A percentile compares a stretch with the other conserved stretches of the same genome.
phyloP scores from a whole-genome alignment of 352 stramenopile genomes.

The Pythium biforme region DNA sequence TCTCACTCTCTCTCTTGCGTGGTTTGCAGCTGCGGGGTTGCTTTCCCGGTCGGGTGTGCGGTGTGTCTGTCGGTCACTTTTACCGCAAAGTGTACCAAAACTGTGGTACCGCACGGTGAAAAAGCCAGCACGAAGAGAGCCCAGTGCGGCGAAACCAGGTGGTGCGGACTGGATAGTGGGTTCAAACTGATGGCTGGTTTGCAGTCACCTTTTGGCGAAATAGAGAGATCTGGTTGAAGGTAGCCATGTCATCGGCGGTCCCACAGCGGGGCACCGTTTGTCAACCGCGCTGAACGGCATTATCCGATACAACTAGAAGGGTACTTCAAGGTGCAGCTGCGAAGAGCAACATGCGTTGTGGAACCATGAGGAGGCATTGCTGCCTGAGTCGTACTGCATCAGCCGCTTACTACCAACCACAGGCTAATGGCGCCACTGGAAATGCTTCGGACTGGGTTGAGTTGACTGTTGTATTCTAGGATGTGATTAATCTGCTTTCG shows the following conservation, averaged over 20 bases:
- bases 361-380: too few species aligned
- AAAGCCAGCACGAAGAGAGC: constrained; percentile 14
- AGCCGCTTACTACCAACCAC: too few species aligned
- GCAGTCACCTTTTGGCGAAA: constrained; percentile 2
- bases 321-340: too few species aligned
- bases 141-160: constrained; percentile 10
- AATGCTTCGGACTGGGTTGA: too few species aligned
- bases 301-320: too few species aligned
- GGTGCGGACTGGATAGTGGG: not conserved
- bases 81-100: constrained; percentile 6
- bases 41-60: not conserved
- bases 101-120: not conserved
- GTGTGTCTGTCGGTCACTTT: constrained; percentile 12
- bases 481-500: constrained; percentile 3
- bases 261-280: too few species aligned
- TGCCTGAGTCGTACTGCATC: too few species aligned
- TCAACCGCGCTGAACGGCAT: too few species aligned
- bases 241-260: not conserved
- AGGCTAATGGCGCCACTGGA: too few species aligned
- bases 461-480: not conserved
- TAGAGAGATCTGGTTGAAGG: not conserved
- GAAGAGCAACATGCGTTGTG: too few species aligned
- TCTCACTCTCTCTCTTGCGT: not conserved
- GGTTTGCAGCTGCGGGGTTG: not conserved
- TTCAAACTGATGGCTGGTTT: not conserved